Percentiles rank a stretch among this genome's conserved stretches.
These are phyloP conservation scores for Chlamydomonas incerta DNA, from an alignment of 139 green algal genomes.

Conservation along the genomic window DNA sequence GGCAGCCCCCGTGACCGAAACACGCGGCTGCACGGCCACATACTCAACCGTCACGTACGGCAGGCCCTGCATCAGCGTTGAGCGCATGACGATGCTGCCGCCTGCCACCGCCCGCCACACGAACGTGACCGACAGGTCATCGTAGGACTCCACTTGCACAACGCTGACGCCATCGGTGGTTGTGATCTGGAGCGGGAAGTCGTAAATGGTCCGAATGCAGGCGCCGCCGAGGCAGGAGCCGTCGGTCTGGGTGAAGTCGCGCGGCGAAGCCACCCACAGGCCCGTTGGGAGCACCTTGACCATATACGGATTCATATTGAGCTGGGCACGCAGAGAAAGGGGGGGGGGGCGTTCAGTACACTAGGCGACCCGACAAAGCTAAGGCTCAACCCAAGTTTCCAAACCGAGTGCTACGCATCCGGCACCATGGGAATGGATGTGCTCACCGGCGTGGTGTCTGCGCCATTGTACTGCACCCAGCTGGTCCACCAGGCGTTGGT, in stretches of 20 bases:
- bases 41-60: slow-evolving; percentile 33
- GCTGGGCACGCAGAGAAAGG: too few species aligned
- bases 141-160: background rate
- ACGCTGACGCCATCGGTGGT: background rate
- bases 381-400: too few species aligned
- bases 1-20: too few species aligned
- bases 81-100: background rate
- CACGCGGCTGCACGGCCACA: background rate
- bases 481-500: slow-evolving; percentile 25
- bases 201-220: background rate
- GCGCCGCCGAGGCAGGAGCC: background rate
- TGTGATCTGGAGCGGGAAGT: background rate
- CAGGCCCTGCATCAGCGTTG: slow-evolving; percentile 20
- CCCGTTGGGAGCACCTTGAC: slow-evolving; percentile 20
- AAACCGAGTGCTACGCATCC: too few species aligned
- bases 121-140: slow-evolving; percentile 23
- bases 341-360: too few species aligned
- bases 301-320: slow-evolving; percentile 11
- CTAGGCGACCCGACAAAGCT: too few species aligned
- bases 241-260: background rate
- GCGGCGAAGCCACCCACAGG: background rate
- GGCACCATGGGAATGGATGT: too few species aligned
- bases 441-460: background rate
- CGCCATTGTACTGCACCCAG: background rate
- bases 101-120: background rate